These are phyloP conservation scores for Ceriops tagal DNA, from an alignment of 345 rosid species.

Conservation along the genomic window DNA sequence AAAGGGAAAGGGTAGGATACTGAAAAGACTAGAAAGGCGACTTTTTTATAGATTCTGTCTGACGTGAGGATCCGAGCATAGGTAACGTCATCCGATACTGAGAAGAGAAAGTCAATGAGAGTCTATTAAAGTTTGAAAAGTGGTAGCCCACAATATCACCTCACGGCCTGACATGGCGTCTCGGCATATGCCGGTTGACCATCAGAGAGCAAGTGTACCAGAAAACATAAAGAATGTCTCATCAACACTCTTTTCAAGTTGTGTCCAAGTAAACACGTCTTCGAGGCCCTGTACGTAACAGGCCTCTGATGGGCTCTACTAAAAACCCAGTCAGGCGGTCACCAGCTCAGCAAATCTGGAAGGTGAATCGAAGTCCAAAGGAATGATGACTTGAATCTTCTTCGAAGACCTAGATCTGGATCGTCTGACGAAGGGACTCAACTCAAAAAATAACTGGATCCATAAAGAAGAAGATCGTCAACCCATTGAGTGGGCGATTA, in stretches of 20 bases:
- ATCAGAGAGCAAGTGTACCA: background rate
- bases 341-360: slow-evolving; percentile 35
- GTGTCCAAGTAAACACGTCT: slow-evolving; percentile 6
- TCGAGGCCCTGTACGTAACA: slow-evolving; percentile 2
- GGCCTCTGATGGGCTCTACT: slow-evolving; percentile 9
- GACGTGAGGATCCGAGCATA: slow-evolving; percentile 43
- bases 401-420: slow-evolving; percentile 43
- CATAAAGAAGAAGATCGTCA: background rate
- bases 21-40: slow-evolving; percentile 27
- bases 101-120: slow-evolving; percentile 43
- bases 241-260: slow-evolving; percentile 40
- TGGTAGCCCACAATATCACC: slow-evolving; percentile 33
- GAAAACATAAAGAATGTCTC: slow-evolving; percentile 29
- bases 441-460: background rate
- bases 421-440: slow-evolving; percentile 24
- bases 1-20: background rate
- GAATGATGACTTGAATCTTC: slow-evolving; percentile 46
- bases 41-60: slow-evolving; percentile 49
- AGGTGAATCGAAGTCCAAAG: slow-evolving; percentile 19
- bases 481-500: background rate
- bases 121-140: slow-evolving; percentile 40
- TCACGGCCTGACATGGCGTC: slow-evolving; percentile 2
- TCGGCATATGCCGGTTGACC: slow-evolving; percentile 25
- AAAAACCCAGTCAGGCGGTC: slow-evolving; percentile 12
- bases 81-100: slow-evolving; percentile 42